Conservation (phyloP, 441 rosid species). For the Dalechampia spathulata region DNA sequence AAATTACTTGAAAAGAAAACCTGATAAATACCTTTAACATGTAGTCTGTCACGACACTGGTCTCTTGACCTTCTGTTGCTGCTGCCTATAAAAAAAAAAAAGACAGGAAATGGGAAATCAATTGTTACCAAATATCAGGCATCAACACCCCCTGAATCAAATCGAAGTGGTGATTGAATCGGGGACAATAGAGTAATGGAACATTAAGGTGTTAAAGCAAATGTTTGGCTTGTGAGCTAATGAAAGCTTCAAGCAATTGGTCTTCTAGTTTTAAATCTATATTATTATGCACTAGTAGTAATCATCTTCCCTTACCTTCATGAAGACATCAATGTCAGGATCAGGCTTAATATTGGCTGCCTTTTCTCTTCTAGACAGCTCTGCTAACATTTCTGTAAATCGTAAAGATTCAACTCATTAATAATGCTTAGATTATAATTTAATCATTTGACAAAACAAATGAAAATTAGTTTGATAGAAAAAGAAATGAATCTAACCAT, state of each 20-base stretch:
- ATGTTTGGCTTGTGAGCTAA: no score
- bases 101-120: neutral
- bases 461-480: no score
- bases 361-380: slow-evolving; percentile 28
- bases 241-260: no score
- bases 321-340: slow-evolving; percentile 26
- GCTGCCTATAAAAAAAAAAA: slow-evolving; percentile 32
- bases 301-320: slow-evolving; percentile 17
- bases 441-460: neutral
- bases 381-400: slow-evolving; percentile 25
- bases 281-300: neutral
- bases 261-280: neutral
- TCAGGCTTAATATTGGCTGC: slow-evolving; percentile 31
- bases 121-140: neutral
- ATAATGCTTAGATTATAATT: neutral
- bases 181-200: no score
- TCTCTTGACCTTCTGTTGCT: slow-evolving; percentile 48
- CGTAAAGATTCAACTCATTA: neutral
- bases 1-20: neutral
- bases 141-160: no score
- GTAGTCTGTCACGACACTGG: slow-evolving; percentile 64
- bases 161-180: no score
- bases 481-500: slow-evolving; percentile 14
- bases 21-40: slow-evolving; percentile 32
- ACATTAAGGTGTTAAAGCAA: no score